phyloP scores from a whole-genome alignment of 2,329 filamentous ascomycete genomes.

The Claviceps lovelessii region DNA sequence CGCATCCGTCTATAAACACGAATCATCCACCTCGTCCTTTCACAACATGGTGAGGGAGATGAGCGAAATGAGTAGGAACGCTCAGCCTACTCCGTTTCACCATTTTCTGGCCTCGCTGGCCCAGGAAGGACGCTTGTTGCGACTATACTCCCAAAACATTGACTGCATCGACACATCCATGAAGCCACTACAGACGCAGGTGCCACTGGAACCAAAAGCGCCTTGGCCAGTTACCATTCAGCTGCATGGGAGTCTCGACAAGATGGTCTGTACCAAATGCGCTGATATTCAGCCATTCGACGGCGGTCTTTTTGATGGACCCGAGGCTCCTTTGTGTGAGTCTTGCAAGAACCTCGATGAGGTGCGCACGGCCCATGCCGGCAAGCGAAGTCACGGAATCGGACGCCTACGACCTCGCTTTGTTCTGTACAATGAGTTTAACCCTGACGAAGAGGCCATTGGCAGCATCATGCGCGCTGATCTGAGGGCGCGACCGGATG shows the following conservation, averaged over 20 bases:
- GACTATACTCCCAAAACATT: constrained; percentile 93
- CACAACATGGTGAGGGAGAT: constrained; percentile 92
- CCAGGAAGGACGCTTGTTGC: constrained; percentile 70
- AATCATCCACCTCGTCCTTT: constrained; percentile 75
- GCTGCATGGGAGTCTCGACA: constrained; percentile 80
- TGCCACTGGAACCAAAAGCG: constrained; percentile 68
- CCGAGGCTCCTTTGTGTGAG: constrained; percentile 65
- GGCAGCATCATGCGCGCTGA: constrained; percentile 80
- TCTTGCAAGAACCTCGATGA: constrained; percentile 62
- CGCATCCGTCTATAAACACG: constrained; percentile 91
- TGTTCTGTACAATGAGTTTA: constrained; percentile 93
- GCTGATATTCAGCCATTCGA: constrained; percentile 63
- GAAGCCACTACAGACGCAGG: constrained; percentile 60
- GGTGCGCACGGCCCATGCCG: constrained; percentile 58
- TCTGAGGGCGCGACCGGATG: constrained; percentile 72
- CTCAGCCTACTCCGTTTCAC: constrained; percentile 78
- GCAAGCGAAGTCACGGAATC: constrained; percentile 86
- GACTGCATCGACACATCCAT: constrained; percentile 85
- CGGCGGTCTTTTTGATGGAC: constrained; percentile 65
- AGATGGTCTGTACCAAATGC: constrained; percentile 97
- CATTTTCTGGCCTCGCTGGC: constrained; percentile 84
- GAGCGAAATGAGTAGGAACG: constrained; percentile 60
- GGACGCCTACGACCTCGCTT: constrained; percentile 82
- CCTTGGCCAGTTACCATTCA: constrained; percentile 92
- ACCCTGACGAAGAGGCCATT: constrained; percentile 92